phyloP scores from a whole-genome alignment of 352 stramenopile genomes.

The Globisporangium polare region DNA sequence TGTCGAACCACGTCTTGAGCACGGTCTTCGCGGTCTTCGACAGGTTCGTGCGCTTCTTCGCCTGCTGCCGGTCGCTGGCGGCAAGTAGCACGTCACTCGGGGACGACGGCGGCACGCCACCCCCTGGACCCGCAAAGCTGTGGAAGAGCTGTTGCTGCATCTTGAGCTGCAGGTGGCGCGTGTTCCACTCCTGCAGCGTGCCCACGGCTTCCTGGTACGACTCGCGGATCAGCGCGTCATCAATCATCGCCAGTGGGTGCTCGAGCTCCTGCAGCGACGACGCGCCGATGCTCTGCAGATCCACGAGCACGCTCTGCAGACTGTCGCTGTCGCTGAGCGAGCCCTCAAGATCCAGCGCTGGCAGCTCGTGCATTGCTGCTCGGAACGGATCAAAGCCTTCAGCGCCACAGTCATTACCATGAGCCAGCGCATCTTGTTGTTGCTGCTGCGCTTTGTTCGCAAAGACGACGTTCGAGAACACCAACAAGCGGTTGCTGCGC shows the following conservation, averaged over 20 bases:
- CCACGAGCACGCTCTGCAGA: conserved; percentile 13
- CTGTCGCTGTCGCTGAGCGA: not conserved
- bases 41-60: conserved; percentile 74
- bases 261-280: conserved; percentile 22
- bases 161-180: conserved; percentile 25
- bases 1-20: conserved; percentile 79
- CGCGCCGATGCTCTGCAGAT: conserved; percentile 7
- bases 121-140: not conserved
- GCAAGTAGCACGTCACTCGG: not conserved
- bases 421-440: not conserved
- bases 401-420: conserved; percentile 1
- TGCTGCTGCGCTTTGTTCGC: conserved; percentile 2
- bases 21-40: conserved; percentile 71
- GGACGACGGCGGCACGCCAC: not conserved
- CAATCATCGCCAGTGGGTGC: conserved; percentile 18
- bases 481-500: conserved; percentile 23
- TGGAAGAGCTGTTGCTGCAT: conserved; percentile 8
- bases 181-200: conserved; percentile 31
- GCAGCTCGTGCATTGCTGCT: conserved; percentile 26
- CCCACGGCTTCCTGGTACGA: conserved; percentile 24
- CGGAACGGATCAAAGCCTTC: conserved; percentile 18
- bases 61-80: conserved; percentile 12
- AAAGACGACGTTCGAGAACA: conserved; percentile 22
- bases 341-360: not conserved
- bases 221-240: conserved; percentile 22